These are phyloP conservation scores for Taxillus chinensis DNA, from an alignment of 164 flowering plant species.

Conservation along the genomic window DNA sequence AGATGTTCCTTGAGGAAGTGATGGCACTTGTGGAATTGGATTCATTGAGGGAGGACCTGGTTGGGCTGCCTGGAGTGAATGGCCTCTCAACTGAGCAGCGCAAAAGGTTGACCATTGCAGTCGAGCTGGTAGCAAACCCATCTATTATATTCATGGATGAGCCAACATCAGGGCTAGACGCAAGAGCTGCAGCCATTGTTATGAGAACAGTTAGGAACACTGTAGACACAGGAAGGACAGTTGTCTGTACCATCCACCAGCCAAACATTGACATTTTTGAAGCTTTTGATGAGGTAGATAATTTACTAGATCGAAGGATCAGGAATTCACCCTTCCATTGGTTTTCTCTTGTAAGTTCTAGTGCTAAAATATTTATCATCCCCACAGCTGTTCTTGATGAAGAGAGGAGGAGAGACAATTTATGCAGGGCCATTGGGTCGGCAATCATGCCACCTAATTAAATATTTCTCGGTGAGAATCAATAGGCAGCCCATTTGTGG, in stretches of 20 bases:
- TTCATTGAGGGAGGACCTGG: slow-evolving; percentile 25
- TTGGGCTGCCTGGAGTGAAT: slow-evolving; percentile 38
- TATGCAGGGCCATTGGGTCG: slow-evolving; percentile 39
- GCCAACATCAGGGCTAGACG: slow-evolving; percentile 55
- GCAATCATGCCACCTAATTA: slow-evolving; percentile 25
- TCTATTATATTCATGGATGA: slow-evolving; percentile 58
- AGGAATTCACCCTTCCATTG: neutral
- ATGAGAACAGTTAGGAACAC: slow-evolving; percentile 54
- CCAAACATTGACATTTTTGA: slow-evolving; percentile 51
- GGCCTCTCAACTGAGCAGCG: slow-evolving; percentile 51
- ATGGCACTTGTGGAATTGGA: slow-evolving; percentile 47
- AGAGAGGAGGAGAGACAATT: slow-evolving; percentile 34
- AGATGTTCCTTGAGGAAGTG: slow-evolving; percentile 47
- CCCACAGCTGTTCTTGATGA: slow-evolving; percentile 30
- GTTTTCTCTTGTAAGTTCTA: neutral
- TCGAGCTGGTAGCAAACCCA: slow-evolving; percentile 54
- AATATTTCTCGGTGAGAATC: slow-evolving; percentile 29
- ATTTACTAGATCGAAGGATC: neutral
- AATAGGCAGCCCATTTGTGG: neutral
- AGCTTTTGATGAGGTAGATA: slow-evolving; percentile 40
- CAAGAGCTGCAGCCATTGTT: slow-evolving; percentile 50
- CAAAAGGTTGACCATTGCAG: slow-evolving; percentile 46
- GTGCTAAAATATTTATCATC: neutral
- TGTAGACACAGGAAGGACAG: slow-evolving; percentile 49
- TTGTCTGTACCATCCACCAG: slow-evolving; percentile 49